Evolutionary conservation across 805 yeast genomes (phyloP), one percentile per base, ranked within the genome.

Genomic region (Wickerhamiella shivajii): DNA sequence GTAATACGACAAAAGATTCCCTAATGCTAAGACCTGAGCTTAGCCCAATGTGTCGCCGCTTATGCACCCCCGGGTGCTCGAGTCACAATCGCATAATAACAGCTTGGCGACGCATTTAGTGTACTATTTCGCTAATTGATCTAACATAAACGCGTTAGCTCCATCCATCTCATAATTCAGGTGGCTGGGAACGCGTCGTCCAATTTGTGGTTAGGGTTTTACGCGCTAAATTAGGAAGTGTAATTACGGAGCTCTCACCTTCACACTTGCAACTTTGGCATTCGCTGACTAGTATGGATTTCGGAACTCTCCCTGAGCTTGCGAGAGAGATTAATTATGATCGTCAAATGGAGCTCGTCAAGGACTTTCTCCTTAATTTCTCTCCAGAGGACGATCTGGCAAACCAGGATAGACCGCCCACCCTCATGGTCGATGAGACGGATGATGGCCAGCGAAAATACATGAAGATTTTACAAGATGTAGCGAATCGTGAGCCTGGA

Each of bases 401-500:
- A 63, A 42, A 22, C 18, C 48, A 42, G 11, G 45, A 29, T 21
- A 34, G 18, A 9, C 51, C 27, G 29, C 37, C 33, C 24, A 39
- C 39, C 33, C 24, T 36, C 12, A 37, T 39, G 40, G 45, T 44
- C 10, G 59, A 46, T 24, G 54, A 40, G n/a, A 37, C 39, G 40
- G 45, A 44, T 9, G 59, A 46, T 24, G 54, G 40, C n/a, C 56
- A 48, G 18, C 17, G 24, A 14, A 90, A 90, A 54, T 90, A 90
- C 57, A 60, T 77, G 73, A 61, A 60, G 20, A 44, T 77, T 5
- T 60, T 90, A 29, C 94, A 83, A 50, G 61, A 71, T 44, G 67
- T 90, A 20, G 84, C 96, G 39, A 83, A 92, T 54, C 70, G 98
- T 49, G 84, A 85, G 44, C 41, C 63, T 18, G 34, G 34, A 4